Evolutionary conservation across 2,329 filamentous ascomycete species (phyloP), one percentile per base, ranked within the genome.

Genomic region (Epichloe amarillans): DNA sequence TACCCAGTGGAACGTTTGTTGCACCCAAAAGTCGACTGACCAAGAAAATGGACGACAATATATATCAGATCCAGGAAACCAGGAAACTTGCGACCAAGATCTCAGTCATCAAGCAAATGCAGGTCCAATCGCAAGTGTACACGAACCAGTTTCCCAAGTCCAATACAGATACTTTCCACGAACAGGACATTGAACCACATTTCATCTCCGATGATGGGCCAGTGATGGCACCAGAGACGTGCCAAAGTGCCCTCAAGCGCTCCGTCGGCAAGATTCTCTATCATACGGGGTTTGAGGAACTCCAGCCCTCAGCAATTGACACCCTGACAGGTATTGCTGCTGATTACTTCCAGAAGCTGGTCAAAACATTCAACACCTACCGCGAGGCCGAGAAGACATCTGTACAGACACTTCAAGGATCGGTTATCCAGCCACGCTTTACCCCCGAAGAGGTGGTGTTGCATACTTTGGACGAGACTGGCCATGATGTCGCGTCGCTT

Each of bases 61-160:
- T 97, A 68, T 81, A 82, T 54, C 90, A 96, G 63, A 90, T 98
- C 76, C 93, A 98, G 66, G 91, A 97, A 61, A 98, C 93, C 0
- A 79, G 93, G 58, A 97, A 96, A 64, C 78, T 98, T 33, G 95
- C 89, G 61, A 89, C 89, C 11, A 98, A 97, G 69, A 95, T 98
- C 64, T 84, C 88, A 46, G 88, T 98, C 54, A 93, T 98, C 64
- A 98, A 97, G 72, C 93, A 98, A 70, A 98, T 98, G 93, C 93
- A 98, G 69, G 81, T 97, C 50, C 93, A 98, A 66, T 88, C 89
- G 48, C 93, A 96, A 78, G 86, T 95, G 64, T 98, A 98, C 64
- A 86, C 90, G 62, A 98, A 98, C 62, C 93, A 98, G 66, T 98
- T 98, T 61, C 89, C 91, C 56, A 96, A 95, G 69, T 95, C 95